Evolutionary conservation across 352 stramenopile genomes (phyloP).

Genomic region (Phytophthora hibernalis): DNA sequence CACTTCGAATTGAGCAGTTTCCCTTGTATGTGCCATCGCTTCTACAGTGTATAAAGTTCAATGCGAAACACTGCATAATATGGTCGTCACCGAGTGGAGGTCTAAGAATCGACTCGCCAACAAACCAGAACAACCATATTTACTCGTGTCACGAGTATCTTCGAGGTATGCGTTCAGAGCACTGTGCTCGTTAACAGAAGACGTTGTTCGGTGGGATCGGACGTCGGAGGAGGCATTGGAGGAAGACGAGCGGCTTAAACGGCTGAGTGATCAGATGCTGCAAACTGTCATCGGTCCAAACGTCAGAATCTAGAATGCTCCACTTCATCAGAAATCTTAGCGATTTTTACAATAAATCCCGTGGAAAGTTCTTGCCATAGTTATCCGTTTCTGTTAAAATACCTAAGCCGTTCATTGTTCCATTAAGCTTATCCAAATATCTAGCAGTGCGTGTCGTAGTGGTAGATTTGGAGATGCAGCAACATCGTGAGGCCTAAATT

Average conservation of each 20-base stretch:
- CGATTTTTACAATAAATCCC: too few species aligned
- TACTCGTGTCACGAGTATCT: slow-evolving; percentile 4
- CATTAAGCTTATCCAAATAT: too few species aligned
- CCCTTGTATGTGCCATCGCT: neutral
- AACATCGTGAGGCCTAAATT: too few species aligned
- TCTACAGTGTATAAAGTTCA: slow-evolving; percentile 5
- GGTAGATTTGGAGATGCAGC: too few species aligned
- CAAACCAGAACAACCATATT: slow-evolving; percentile 5
- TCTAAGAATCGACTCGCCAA: slow-evolving; percentile 1
- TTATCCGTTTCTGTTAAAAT: too few species aligned
- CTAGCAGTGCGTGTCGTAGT: too few species aligned
- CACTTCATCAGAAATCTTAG: too few species aligned
- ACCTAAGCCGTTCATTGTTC: too few species aligned
- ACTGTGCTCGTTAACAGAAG: neutral
- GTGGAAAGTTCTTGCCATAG: too few species aligned
- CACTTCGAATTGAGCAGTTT: slow-evolving; percentile 2
- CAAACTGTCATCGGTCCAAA: too few species aligned
- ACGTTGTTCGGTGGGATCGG: neutral
- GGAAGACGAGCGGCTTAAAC: slow-evolving; percentile 1
- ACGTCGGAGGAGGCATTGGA: neutral
- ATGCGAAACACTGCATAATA: neutral
- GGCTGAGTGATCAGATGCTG: neutral
- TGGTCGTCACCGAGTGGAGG: neutral
- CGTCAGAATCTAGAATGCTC: too few species aligned
- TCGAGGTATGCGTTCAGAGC: neutral